phyloP scores from a whole-genome alignment of 768 basidiomycete species.

The Rhizopogon sp. region DNA sequence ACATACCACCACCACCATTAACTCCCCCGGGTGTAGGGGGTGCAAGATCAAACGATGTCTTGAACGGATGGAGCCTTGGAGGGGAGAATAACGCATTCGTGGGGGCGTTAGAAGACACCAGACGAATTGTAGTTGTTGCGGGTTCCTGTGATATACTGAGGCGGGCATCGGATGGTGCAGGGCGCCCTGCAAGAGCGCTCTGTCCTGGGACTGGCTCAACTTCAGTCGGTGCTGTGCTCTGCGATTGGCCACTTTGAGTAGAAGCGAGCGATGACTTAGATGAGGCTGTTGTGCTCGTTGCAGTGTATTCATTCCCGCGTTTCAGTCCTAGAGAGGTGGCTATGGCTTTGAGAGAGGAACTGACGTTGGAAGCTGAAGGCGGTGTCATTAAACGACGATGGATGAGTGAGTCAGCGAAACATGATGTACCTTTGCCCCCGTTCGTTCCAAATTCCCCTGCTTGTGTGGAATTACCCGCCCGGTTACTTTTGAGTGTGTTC shows the following conservation, averaged over 20 bases:
- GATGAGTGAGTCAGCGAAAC: neutral
- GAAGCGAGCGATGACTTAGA: conserved; percentile 16
- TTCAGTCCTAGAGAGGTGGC: conserved; percentile 75
- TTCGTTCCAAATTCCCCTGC: conserved; percentile 73
- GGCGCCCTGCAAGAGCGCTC: conserved; percentile 50
- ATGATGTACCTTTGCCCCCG: conserved; percentile 57
- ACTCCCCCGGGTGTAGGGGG: conserved; percentile 45
- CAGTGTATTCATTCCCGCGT: conserved; percentile 27
- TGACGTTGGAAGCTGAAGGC: conserved; percentile 49
- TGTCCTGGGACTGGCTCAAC: conserved; percentile 56
- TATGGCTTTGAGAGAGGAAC: conserved; percentile 70
- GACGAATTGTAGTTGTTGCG: conserved; percentile 43
- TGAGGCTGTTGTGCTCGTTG: conserved; percentile 13
- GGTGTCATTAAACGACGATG: neutral
- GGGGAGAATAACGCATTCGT: conserved; percentile 34
- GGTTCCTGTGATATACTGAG: conserved; percentile 51
- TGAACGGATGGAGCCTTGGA: conserved; percentile 61
- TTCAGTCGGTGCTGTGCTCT: conserved; percentile 16
- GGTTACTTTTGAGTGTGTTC: conserved; percentile 29
- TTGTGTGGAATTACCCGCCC: conserved; percentile 36
- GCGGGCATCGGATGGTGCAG: conserved; percentile 56
- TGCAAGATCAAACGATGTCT: conserved; percentile 64
- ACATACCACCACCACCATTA: conserved; percentile 19
- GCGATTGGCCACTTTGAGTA: conserved; percentile 26
- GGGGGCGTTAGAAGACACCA: conserved; percentile 29